Percentiles rank a stretch among this genome's conserved stretches.
phyloP scores from a whole-genome alignment of 495 filamentous ascomycete species.

The Aspergillus homomorphus region DNA sequence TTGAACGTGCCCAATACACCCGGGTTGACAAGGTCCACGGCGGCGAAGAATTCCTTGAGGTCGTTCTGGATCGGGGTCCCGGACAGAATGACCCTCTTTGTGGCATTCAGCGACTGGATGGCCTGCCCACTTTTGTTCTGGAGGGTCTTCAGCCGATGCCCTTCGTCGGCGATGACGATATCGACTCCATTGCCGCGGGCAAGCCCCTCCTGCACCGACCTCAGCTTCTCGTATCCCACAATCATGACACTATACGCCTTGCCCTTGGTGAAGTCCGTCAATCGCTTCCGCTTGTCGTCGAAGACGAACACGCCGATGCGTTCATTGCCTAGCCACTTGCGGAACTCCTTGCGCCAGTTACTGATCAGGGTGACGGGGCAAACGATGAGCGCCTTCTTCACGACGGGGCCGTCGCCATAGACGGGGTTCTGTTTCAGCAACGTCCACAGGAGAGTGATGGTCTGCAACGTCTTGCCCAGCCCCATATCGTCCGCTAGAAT shows the following conservation, averaged over 20 bases:
- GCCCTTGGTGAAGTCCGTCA: constrained; percentile 77
- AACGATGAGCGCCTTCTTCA: constrained; percentile 78
- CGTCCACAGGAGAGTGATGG: constrained; percentile 76
- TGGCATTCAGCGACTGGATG: constrained; percentile 68
- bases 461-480: constrained; percentile 76
- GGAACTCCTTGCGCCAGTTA: constrained; percentile 79
- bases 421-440: constrained; percentile 78
- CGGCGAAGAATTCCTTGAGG: constrained; percentile 72
- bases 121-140: constrained; percentile 78
- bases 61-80: constrained; percentile 83
- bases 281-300: constrained; percentile 61
- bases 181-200: constrained; percentile 63
- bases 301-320: constrained; percentile 73
- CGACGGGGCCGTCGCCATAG: constrained; percentile 56
- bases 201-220: constrained; percentile 65
- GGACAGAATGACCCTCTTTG: constrained; percentile 65
- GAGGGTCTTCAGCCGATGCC: constrained; percentile 76
- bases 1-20: constrained; percentile 65
- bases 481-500: constrained; percentile 86
- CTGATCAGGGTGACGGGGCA: constrained; percentile 77
- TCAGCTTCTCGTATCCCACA: constrained; percentile 76
- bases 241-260: constrained; percentile 76
- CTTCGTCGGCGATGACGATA: constrained; percentile 80
- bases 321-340: constrained; percentile 78
- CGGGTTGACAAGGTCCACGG: constrained; percentile 79